Base-by-base conservation (phyloP, 2,329 filamentous ascomycete genomes). In the Beauveria pseudobassiana region DNA sequence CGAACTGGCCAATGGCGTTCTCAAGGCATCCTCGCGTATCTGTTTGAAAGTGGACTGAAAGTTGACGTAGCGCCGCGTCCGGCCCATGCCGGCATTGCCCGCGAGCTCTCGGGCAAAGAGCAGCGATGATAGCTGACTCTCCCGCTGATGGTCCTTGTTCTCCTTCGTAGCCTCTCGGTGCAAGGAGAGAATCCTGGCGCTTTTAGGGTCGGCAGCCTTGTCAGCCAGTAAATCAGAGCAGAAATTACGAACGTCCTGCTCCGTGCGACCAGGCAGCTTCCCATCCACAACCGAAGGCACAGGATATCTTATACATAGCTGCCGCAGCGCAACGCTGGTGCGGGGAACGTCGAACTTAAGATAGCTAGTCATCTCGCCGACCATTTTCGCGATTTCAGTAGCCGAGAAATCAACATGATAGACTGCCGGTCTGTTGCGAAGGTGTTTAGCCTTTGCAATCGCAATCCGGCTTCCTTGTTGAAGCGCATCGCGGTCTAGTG, bases 21-120 rank as follows among this genome's bases (percentile, higher is more conserved):
- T 87, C 5, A 87, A 65, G 1, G 72, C 73, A 62, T 87, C 84
- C 65, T 87, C 84, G 6, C 73, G 71, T 26, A 73, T 70, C 43
- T 73, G 77, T 24, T 69, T 74, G 46, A 82, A 76, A 43, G 78
- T 75, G 42, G 77, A 77, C 22, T 73, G 72, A 42, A 82, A 79
- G 64, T 82, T 78, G 20, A 75, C 65, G 4, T 76, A 77, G 16
- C 69, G 68, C 5, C 78, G 73, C 63, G 73, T 76, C 2, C 72
- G 71, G 0, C 77, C 77, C 42, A 79, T 75, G 0, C 74, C 73
- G 12, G 73, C 71, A 45, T 77, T 77, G 0, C 82, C 81, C 3
- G 74, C 71, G 3, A 82, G 69, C 66, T 83, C 80, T 10, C 83
- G 76, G 0, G 80, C 76, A 3, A 82, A 67, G 0, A 84, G 70